A percentile compares a stretch with the other conserved stretches of the same genome.
These are phyloP conservation scores for Hymenoscyphus fructigenus DNA, from an alignment of 2,329 filamentous ascomycete genomes.

Conservation along the genomic window DNA sequence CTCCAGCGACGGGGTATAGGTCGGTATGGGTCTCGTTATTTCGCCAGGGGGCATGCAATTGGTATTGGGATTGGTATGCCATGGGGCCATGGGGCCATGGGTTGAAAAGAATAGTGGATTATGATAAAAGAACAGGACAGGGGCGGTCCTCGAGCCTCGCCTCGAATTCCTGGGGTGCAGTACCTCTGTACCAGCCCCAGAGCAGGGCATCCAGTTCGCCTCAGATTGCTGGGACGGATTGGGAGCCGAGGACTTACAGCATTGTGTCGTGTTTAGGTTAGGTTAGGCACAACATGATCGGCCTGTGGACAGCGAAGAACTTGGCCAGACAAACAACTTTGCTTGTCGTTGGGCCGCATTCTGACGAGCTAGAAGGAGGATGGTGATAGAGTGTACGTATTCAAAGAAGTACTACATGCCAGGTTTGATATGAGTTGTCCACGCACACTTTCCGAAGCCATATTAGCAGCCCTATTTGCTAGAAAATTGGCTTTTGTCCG, in stretches of 20 bases:
- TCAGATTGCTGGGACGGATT: not conserved
- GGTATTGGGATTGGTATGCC: not conserved
- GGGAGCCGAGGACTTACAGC: no score
- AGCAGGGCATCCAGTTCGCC: not conserved
- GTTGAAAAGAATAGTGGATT: not conserved
- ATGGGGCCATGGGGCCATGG: constrained; percentile 1
- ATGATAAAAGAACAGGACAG: not conserved
- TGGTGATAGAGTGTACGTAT: no score
- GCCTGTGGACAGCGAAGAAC: constrained; percentile 1
- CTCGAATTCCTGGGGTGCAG: no score
- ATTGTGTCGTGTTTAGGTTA: not conserved
- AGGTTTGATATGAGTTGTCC: constrained; percentile 1
- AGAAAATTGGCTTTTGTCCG: not conserved
- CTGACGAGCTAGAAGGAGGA: not conserved
- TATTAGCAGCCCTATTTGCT: not conserved
- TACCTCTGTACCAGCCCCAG: no score
- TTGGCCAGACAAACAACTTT: not conserved
- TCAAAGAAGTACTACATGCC: not conserved
- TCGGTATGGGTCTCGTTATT: constrained; percentile 4
- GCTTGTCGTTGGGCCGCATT: not conserved
- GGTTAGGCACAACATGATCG: constrained; percentile 2
- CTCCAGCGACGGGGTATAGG: constrained; percentile 17
- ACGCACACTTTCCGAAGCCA: not conserved
- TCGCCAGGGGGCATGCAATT: not conserved
- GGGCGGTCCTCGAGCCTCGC: not conserved